These are phyloP conservation scores for Trichoderma gracile DNA, from an alignment of 2,329 filamentous ascomycete species.

Conservation along the genomic window DNA sequence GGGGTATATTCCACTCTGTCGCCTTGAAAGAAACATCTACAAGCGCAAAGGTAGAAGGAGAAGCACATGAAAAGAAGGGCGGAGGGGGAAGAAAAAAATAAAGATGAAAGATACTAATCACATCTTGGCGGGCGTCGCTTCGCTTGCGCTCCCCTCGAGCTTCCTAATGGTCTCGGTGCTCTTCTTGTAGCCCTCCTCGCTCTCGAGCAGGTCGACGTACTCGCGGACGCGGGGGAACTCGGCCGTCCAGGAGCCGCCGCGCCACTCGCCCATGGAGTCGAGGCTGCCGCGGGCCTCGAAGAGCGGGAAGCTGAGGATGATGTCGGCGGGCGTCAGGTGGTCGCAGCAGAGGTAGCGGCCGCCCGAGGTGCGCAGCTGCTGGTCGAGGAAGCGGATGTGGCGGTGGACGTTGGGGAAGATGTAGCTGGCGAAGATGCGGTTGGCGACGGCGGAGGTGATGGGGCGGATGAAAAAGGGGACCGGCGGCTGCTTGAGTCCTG, in stretches of 20 bases:
- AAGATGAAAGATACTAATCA: too few species aligned
- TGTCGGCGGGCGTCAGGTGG: slow-evolving; percentile 53
- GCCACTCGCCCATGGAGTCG: slow-evolving; percentile 45
- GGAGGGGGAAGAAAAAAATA: too few species aligned
- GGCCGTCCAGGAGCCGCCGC: slow-evolving; percentile 42
- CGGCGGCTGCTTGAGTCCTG: slow-evolving; percentile 47
- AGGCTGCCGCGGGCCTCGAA: slow-evolving; percentile 46
- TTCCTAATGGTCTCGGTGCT: slow-evolving; percentile 52
- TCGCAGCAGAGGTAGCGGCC: slow-evolving; percentile 52
- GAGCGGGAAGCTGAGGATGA: slow-evolving; percentile 56
- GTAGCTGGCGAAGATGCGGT: slow-evolving; percentile 43
- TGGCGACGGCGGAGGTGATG: slow-evolving; percentile 49
- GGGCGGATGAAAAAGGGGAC: slow-evolving; percentile 58
- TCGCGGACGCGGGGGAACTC: slow-evolving; percentile 49
- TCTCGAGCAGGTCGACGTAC: slow-evolving; percentile 50
- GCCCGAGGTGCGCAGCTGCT: slow-evolving; percentile 49
- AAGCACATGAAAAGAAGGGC: too few species aligned
- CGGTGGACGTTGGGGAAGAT: slow-evolving; percentile 51
- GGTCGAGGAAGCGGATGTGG: slow-evolving; percentile 53
- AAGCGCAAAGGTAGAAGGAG: too few species aligned
- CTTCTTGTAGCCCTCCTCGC: slow-evolving; percentile 49
- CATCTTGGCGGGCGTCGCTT: too few species aligned
- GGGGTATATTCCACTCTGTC: too few species aligned
- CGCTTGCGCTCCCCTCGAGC: slow-evolving; percentile 39
- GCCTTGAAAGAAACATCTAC: too few species aligned